These are phyloP conservation scores for Exophiala viscosa DNA, from an alignment of 2,329 filamentous ascomycete genomes.

Conservation along the genomic window DNA sequence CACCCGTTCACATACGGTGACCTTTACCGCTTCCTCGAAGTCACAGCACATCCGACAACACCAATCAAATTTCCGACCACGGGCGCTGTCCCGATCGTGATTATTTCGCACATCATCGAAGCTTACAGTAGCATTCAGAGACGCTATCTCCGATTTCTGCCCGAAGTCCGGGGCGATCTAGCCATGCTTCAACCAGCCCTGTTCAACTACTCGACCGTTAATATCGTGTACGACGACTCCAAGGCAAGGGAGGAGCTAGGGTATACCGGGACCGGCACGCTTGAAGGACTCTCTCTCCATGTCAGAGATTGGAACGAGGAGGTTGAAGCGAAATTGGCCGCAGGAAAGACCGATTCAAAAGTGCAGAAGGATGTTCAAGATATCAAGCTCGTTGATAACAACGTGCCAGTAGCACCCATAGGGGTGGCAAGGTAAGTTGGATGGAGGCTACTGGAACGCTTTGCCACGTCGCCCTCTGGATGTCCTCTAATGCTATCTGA, in stretches of 20 bases:
- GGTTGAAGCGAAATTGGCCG: constrained; percentile 9
- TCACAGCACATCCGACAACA: constrained; percentile 29
- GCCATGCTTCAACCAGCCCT: constrained; percentile 33
- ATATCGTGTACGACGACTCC: constrained; percentile 20
- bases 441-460: too few species aligned
- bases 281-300: constrained; percentile 35
- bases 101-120: constrained; percentile 35
- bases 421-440: too few species aligned
- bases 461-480: too few species aligned
- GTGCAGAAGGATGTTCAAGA: too few species aligned
- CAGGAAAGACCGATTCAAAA: too few species aligned
- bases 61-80: constrained; percentile 30
- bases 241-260: constrained; percentile 28
- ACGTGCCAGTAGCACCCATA: too few species aligned
- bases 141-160: constrained; percentile 27
- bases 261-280: constrained; percentile 33
- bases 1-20: constrained; percentile 38
- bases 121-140: constrained; percentile 32
- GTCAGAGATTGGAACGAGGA: constrained; percentile 35
- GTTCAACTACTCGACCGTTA: constrained; percentile 32
- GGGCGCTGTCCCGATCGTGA: constrained; percentile 29
- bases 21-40: constrained; percentile 32
- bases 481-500: too few species aligned
- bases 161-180: constrained; percentile 26
- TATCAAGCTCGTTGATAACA: too few species aligned